phyloP scores from a whole-genome alignment of 306 rosid species.

The Erythrophleum fordii region DNA sequence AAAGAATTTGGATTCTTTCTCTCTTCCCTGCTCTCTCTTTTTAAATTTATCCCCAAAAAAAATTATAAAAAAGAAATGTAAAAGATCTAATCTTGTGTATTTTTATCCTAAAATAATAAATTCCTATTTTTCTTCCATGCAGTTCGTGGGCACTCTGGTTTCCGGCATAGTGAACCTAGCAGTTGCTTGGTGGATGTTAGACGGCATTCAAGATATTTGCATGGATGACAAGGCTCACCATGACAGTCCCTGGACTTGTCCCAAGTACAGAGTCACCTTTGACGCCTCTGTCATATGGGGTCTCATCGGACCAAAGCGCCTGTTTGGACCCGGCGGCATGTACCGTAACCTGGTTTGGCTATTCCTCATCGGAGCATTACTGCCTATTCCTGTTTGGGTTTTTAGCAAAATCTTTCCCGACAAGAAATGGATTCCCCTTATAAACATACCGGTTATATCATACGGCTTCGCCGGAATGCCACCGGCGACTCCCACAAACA shows the following conservation, averaged over 20 bases:
- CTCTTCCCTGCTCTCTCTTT: too few relatives aligned
- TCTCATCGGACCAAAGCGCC: slow-evolving; percentile 78
- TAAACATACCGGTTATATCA: slow-evolving; percentile 89
- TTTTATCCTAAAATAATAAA: neutral
- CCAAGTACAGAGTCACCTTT: slow-evolving; percentile 89
- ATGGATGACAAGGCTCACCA: slow-evolving; percentile 67
- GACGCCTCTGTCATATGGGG: slow-evolving; percentile 99
- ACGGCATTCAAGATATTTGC: slow-evolving; percentile 71
- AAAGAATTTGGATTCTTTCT: too few relatives aligned
- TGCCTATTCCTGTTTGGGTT: slow-evolving; percentile 87
- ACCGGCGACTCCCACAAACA: slow-evolving; percentile 95
- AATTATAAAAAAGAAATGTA: too few relatives aligned
- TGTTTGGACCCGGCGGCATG: slow-evolving; percentile 90
- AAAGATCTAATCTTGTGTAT: too few relatives aligned
- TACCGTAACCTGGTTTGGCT: slow-evolving; percentile 90
- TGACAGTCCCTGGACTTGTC: slow-evolving; percentile 98
- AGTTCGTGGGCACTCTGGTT: slow-evolving; percentile 92
- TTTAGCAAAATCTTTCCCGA: slow-evolving; percentile 81
- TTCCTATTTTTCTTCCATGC: slow-evolving; percentile 1
- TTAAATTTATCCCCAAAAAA: too few relatives aligned
- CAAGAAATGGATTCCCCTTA: slow-evolving; percentile 89
- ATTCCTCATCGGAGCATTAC: slow-evolving; percentile 81
- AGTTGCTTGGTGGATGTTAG: slow-evolving; percentile 99
- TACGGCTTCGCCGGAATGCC: slow-evolving; percentile 99
- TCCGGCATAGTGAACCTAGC: slow-evolving; percentile 80